phyloP scores from a whole-genome alignment of 495 filamentous ascomycete genomes.

The Penicillium salamii region DNA sequence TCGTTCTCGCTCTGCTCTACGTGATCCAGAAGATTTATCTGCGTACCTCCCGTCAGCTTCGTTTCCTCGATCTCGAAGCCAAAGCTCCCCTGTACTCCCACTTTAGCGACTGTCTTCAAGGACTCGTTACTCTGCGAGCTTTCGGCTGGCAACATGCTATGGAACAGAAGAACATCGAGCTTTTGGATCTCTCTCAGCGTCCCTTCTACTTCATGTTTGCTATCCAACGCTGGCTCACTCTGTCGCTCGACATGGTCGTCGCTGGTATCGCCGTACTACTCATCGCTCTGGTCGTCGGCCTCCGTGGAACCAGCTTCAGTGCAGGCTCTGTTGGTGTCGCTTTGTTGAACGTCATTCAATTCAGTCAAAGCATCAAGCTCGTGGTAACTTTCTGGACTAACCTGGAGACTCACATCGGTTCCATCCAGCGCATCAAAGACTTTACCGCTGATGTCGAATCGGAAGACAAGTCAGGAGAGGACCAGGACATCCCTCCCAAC shows the following conservation, averaged over 20 bases:
- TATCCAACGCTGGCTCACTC: conserved; percentile 51
- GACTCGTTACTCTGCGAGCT: conserved; percentile 51
- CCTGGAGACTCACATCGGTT: conserved; percentile 56
- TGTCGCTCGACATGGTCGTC: conserved; percentile 51
- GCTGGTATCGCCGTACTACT: conserved; percentile 47
- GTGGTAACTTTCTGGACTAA: conserved; percentile 56
- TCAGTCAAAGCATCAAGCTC: conserved; percentile 50
- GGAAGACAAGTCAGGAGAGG: conserved; percentile 47
- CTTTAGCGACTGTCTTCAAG: conserved; percentile 53
- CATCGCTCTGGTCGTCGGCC: conserved; percentile 41
- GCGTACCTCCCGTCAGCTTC: conserved; percentile 61
- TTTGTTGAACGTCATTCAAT: conserved; percentile 54
- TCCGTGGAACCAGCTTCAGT: conserved; percentile 39
- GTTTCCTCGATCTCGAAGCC: conserved; percentile 60
- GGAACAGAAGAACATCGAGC: conserved; percentile 42
- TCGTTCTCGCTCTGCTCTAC: conserved; percentile 47
- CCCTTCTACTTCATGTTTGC: conserved; percentile 59
- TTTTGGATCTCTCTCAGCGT: conserved; percentile 57
- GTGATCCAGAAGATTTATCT: conserved; percentile 60
- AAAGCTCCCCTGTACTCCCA: conserved; percentile 59
- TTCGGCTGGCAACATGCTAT: conserved; percentile 53
- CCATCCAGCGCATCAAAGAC: conserved; percentile 55
- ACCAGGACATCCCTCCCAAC: conserved; percentile 32
- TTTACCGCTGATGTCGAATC: conserved; percentile 48
- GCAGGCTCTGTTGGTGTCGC: conserved; percentile 57